A percentile compares a stretch with the other conserved stretches of the same genome.
phyloP scores from a whole-genome alignment of 345 rosid genomes.

The rapeseed (Brassica napus) region Da-Ae NC_063445.1:434501-435000 shows the following conservation, averaged over 20 bases:
- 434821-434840: not conserved
- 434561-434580: not conserved
- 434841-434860: not conserved
- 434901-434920: not conserved
- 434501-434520: not conserved
- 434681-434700: conserved; percentile 14
- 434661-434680: conserved; percentile 5
- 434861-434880: not conserved
- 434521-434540: not conserved
- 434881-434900: not conserved
- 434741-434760: not conserved
- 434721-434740: not conserved
- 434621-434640: conserved; percentile 4
- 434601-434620: conserved; percentile 1
- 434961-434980: not conserved
- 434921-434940: not conserved
- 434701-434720: conserved; percentile 2
- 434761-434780: too few relatives aligned
- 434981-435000: not conserved
- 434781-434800: not conserved
- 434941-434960: not conserved
- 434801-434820: not conserved
- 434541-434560: not conserved
- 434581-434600: conserved; percentile 10
- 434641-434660: conserved; percentile 5